A percentile compares a stretch with the other conserved stretches of the same genome.
These are phyloP conservation scores for Cicer yamashitae DNA, from an alignment of 306 rosid genomes.

Conservation along the genomic window DNA sequence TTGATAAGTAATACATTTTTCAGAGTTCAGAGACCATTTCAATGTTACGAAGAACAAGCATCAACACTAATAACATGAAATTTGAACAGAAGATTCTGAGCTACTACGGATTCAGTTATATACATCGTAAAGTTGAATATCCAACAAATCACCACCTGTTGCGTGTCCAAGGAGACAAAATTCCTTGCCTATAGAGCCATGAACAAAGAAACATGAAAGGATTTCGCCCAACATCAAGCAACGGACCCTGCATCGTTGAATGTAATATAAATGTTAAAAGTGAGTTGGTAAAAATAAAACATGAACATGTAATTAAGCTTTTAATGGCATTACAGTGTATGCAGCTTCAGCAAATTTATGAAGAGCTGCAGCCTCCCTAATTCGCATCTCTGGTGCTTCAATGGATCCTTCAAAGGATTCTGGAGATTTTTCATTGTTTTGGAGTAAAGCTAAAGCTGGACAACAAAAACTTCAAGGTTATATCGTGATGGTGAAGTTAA, in stretches of 20 bases:
- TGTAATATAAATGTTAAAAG: constrained; percentile 32
- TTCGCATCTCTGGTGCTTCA: constrained; percentile 61
- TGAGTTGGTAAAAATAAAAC: constrained; percentile 23
- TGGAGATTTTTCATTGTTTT: constrained; percentile 53
- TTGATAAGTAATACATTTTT: constrained; percentile 7
- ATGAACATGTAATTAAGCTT: constrained; percentile 7
- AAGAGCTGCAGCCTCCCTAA: constrained; percentile 81
- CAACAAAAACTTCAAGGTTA: constrained; percentile 43
- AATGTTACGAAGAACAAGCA: constrained; percentile 15
- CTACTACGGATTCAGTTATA: constrained; percentile 32
- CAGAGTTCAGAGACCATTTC: constrained; percentile 19
- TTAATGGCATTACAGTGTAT: constrained; percentile 67
- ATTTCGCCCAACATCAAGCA: constrained; percentile 91
- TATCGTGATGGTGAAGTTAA: constrained; percentile 22
- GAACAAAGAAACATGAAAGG: constrained; percentile 79
- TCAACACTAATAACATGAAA: not conserved
- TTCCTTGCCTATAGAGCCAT: constrained; percentile 91
- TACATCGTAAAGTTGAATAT: constrained; percentile 48
- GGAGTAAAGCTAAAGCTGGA: constrained; percentile 86
- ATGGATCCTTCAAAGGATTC: constrained; percentile 54
- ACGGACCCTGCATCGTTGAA: constrained; percentile 78
- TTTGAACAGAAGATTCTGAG: not conserved
- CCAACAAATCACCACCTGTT: constrained; percentile 65
- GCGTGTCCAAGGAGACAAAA: constrained; percentile 85
- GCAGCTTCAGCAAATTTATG: constrained; percentile 98